These are phyloP conservation scores for Acanthamoeba healyi DNA, from an alignment of 208 protist species.

Conservation along the genomic window DNA sequence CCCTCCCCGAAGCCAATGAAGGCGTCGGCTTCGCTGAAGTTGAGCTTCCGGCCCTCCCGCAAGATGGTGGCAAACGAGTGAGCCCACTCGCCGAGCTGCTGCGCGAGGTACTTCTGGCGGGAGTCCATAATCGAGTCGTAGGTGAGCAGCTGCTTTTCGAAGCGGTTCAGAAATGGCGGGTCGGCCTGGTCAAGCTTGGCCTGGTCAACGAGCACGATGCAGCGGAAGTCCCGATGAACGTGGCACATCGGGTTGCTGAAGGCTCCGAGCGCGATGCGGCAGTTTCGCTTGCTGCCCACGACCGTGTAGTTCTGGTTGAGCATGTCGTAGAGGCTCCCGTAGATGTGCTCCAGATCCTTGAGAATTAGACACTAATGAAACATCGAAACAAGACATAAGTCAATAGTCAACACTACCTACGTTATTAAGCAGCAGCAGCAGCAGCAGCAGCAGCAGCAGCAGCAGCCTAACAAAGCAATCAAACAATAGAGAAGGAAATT, in stretches of 20 bases:
- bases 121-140: not conserved
- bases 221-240: conserved; percentile 80
- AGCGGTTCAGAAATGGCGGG: conserved; percentile 86
- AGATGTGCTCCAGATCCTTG: conserved; percentile 84
- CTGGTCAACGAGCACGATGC: conserved; percentile 78
- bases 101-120: not conserved
- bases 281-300: conserved; percentile 44
- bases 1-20: conserved; percentile 14
- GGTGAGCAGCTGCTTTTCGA: conserved; percentile 86
- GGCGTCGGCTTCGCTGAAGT: conserved; percentile 5
- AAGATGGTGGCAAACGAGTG: not conserved
- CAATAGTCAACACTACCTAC: no score
- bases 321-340: conserved; percentile 90
- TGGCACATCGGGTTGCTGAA: conserved; percentile 70
- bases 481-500: conserved; percentile 75
- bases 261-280: conserved; percentile 80
- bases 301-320: conserved; percentile 88
- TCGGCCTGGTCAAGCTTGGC: not conserved
- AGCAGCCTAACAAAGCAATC: conserved; percentile 88
- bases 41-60: not conserved
- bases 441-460: conserved; percentile 16
- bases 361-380: conserved; percentile 76
- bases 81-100: not conserved
- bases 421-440: no score
- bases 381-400: not conserved